These are phyloP conservation scores for Cutaneotrichosporon arboriforme DNA, from an alignment of 1,284 basidiomycete genomes.

Conservation along the genomic window DNA sequence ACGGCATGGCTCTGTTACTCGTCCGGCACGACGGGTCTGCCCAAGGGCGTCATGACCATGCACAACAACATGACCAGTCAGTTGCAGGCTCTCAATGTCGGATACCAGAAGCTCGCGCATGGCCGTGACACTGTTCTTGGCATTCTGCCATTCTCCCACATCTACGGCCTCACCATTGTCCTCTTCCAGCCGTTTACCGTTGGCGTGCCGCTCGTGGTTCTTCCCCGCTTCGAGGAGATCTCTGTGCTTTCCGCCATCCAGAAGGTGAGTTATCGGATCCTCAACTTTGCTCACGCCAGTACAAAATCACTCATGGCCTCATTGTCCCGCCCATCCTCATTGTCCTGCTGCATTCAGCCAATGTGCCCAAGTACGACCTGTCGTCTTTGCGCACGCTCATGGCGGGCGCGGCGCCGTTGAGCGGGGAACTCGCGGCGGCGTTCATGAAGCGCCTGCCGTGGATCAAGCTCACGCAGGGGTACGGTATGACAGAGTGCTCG, in stretches of 20 bases:
- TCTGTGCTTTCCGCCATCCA: slow-evolving; percentile 65
- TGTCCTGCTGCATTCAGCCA: slow-evolving; percentile 49
- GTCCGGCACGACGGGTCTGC: slow-evolving; percentile 55
- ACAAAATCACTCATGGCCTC: slow-evolving; percentile 59
- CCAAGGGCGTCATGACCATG: slow-evolving; percentile 54
- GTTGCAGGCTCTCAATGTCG: slow-evolving; percentile 6
- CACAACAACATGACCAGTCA: slow-evolving; percentile 58
- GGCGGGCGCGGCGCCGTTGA: slow-evolving; percentile 78
- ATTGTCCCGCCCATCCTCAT: slow-evolving; percentile 83
- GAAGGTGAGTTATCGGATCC: slow-evolving; percentile 47
- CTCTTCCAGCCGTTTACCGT: slow-evolving; percentile 59
- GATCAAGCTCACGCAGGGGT: slow-evolving; percentile 41
- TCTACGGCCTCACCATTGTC: slow-evolving; percentile 35
- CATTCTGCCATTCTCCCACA: slow-evolving; percentile 15
- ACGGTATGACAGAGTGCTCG: slow-evolving; percentile 52
- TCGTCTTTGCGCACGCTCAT: slow-evolving; percentile 56
- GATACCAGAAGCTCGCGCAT: slow-evolving; percentile 4
- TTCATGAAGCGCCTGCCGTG: slow-evolving; percentile 25
- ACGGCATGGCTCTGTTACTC: slow-evolving; percentile 56
- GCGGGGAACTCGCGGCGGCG: slow-evolving; percentile 40
- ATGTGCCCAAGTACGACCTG: slow-evolving; percentile 64
- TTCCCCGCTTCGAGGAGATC: slow-evolving; percentile 57
- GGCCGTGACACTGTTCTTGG: slow-evolving; percentile 12
- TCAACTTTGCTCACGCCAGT: slow-evolving; percentile 41
- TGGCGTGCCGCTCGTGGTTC: slow-evolving; percentile 61